Conservation (phyloP, 257 asterid genomes). For the Forsythia suspensa region DNA sequence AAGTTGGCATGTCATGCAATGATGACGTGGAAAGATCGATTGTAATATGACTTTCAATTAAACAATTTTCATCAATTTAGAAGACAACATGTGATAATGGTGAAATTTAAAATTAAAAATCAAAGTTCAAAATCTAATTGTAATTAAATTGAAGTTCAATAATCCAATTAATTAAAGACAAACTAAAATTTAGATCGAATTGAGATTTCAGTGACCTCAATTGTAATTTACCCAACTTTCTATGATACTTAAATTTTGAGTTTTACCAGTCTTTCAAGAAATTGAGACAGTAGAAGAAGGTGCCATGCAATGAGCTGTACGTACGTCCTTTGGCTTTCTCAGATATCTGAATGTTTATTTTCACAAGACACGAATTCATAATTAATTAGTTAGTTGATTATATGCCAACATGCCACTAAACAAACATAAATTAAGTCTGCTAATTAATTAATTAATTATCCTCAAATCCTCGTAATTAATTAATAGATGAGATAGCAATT, state of each 20-base stretch:
- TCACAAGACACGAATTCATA: slow-evolving; percentile 23
- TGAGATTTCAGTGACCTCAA: too few relatives aligned
- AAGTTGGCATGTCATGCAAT: too few relatives aligned
- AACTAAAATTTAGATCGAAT: too few relatives aligned
- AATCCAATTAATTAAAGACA: too few relatives aligned
- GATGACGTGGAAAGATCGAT: too few relatives aligned
- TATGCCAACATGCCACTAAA: neutral
- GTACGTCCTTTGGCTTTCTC: slow-evolving; percentile 15
- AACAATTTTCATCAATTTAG: too few relatives aligned
- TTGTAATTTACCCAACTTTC: neutral
- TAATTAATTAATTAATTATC: neutral
- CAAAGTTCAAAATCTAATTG: too few relatives aligned
- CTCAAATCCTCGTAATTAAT: neutral
- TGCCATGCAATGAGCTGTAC: slow-evolving; percentile 14
- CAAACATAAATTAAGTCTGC: neutral
- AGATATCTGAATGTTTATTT: slow-evolving; percentile 7
- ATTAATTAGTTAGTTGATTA: slow-evolving; percentile 1
- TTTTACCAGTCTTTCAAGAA: slow-evolving; percentile 30
- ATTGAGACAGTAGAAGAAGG: slow-evolving; percentile 4
- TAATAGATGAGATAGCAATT: neutral
- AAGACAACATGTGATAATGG: too few relatives aligned
- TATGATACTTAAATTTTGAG: neutral
- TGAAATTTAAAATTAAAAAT: too few relatives aligned
- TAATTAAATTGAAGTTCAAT: too few relatives aligned
- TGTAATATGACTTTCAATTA: too few relatives aligned